A percentile compares a stretch with the other conserved stretches of the same genome.
These are phyloP conservation scores for Ciborinia camelliae DNA, from an alignment of 2,329 filamentous ascomycete genomes.

Conservation along the genomic window DNA sequence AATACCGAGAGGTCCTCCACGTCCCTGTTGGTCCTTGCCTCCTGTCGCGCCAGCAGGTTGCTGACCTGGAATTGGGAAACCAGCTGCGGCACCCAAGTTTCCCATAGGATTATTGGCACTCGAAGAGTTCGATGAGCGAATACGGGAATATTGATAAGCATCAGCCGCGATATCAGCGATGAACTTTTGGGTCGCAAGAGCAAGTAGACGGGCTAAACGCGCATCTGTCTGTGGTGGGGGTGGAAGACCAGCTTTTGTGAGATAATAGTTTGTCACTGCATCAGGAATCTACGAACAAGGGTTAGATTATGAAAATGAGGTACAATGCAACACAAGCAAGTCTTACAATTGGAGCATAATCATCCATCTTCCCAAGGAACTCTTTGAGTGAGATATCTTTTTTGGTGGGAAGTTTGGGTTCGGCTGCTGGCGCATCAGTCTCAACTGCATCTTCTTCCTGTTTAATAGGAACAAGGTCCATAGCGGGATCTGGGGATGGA, in stretches of 20 bases:
- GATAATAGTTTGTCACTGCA: conserved; percentile 96
- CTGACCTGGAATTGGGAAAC: conserved; percentile 63
- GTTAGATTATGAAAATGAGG: conserved; percentile 21
- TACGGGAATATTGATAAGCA: conserved; percentile 95
- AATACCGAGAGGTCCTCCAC: conserved; percentile 46
- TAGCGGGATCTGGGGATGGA: conserved; percentile 36
- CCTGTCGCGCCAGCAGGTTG: conserved; percentile 50
- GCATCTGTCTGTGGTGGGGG: conserved; percentile 87
- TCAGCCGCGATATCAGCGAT: conserved; percentile 96
- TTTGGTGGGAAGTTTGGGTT: conserved; percentile 68
- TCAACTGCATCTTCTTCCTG: conserved; percentile 39
- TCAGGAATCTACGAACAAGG: conserved; percentile 74
- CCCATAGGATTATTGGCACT: conserved; percentile 91
- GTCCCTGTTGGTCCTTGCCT: conserved; percentile 53
- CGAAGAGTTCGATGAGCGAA: conserved; percentile 83
- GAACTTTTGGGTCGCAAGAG: conserved; percentile 98
- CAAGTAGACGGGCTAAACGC: conserved; percentile 86
- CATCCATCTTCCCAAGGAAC: conserved; percentile 94
- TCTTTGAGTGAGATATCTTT: conserved; percentile 92
- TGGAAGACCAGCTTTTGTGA: conserved; percentile 90
- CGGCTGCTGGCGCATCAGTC: conserved; percentile 49
- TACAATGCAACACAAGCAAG: conserved; percentile 7
- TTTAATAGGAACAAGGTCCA: conserved; percentile 32
- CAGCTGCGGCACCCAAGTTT: conserved; percentile 71
- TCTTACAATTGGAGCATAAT: conserved; percentile 92